Evolutionary conservation across 352 stramenopile genomes (phyloP), one percentile per base, ranked within the genome.

Genomic region (Phytophthora litchii): DNA sequence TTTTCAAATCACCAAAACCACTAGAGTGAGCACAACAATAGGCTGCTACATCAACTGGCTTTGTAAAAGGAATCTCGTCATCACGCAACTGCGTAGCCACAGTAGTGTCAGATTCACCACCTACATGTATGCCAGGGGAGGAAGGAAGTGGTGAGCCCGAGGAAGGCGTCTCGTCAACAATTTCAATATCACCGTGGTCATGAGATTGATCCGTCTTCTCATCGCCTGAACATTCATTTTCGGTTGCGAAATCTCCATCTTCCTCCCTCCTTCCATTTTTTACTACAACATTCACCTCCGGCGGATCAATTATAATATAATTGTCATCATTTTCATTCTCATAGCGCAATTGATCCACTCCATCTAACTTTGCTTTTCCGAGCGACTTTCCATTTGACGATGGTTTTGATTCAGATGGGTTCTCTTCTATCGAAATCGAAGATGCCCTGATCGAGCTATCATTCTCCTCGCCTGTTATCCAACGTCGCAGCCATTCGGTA

Each of bases 401-500:
- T 40, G 23, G 9, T 17, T 67, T 54, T 3, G 31, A 44, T 20
- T 60, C 55, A 9, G 23, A 59, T 2, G 48, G 16, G 0, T 69
- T 42, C 3, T 45, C 36, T 3, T 69, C 44, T 8, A 21, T 48
- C 29, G 41, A 54, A 41, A 27, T 19, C n/a, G 50, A 63, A 16
- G 46, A 41, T 23, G 34, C 59, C 27, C 19, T 57, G 3, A 8
- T 6, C 14, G 50, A 67, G 12, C 17, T 50, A 29, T 67, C 42
- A 31, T 63, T 43, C 32, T 89, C 75, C 51, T 89, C 71, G 1
- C 83, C 83, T n/a, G 72, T 77, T 8, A 92, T 60, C 83, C 83
- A 92, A 34, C 65, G 57, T 19, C 64, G 64, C 0, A 92, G 59
- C 83, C 83, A 92, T 8, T 78, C 60, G 0, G 70, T 74, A 45